Base-by-base conservation (phyloP, 192 early-diverging fungal species). In the Coemansia sp. region DNA sequence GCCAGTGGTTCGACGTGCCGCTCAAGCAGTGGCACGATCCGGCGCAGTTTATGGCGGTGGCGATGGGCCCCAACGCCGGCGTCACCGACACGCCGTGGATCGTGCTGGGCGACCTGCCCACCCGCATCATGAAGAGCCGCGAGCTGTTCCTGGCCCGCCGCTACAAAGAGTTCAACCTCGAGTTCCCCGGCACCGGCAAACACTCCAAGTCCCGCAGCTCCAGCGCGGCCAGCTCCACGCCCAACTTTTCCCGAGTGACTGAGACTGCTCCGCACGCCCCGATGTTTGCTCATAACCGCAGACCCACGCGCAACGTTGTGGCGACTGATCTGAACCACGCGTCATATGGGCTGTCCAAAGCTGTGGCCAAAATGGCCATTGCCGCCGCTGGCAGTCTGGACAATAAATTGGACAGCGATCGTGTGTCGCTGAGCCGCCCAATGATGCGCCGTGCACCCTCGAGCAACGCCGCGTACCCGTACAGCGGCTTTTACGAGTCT, bases 31-130 rank as follows among this genome's bases (percentile, higher is more conserved):
- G 79, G 79, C 66, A 70, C 19, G 79, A 82, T 19, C 79, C 79
- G 14, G 75, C 79, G 12, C 75, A 82, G 67, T 76, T 64, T n/a
- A 82, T 82, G 73, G 35, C 70, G 1, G 71, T 82, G 5, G 66
- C 79, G 21, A 72, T 82, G 71, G 79, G 79, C 0, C 75, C 79
- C 4, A 65, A 62, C 0, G 59, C 70, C 5, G 79, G 79, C 4
- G 57, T 82, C 35, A 82, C 79, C 27, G 73, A 82, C 23, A 82
- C 79, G 27, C 79, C 79, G 19, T 82, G 79, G 79, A 76, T 82
- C 19, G 73, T 82, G 57, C 79, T 82, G 45, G 79, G 79, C 24
- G 73, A 75, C 35, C 50, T 75, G 62, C 73, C 79, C 14, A 82
- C 79, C 14, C 79, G 79, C 11, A 73, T 82, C 17, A 67, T 76